Base-by-base conservation (phyloP, 257 asterid species). In the Cynanchum wilfordii region DNA sequence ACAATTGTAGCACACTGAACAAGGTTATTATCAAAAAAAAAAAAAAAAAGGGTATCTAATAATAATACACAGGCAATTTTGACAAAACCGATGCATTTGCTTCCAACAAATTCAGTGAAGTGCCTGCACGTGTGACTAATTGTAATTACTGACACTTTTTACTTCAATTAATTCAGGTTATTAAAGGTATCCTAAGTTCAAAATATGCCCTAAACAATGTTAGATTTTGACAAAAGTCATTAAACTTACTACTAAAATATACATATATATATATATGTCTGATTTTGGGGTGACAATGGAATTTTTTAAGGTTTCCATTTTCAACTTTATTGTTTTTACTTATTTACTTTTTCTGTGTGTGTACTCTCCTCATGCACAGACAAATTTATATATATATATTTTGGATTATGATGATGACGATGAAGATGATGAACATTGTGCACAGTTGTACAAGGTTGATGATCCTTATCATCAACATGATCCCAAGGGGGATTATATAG, bases 1-100 rank as follows among this genome's bases (percentile, higher is more conserved):
- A 63, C 68, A 63, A 63, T 36, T 17, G 49, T 2, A 33, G 68
- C 49, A 63, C 68, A 63, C 68, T 63, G 68, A 63, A 63, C 68
- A 63, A 63, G 68, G 67, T 47, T 47, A 45, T 33, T 33, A 2
- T 33, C 49, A 8, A 44, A n/a, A n/a, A n/a, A n/a, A n/a, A n/a
- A n/a, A n/a, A n/a, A n/a, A n/a, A n/a, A n/a, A 44, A 44, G 12
- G 40, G 63, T 24, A 58, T 24, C 65, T 29, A 62, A 27, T 29
- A 60, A 27, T 5, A 42, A 59, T 12, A 30, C 10, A 20, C 38
- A 33, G 13, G 22, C 45, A 24, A 42, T 42, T 9, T 33, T 30
- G 25, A 33, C 27, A 63, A 33, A 63, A 29, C 49, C 68, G 19
- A 63, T 16, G 47, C 47, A 42, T 7, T 33, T 33, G 38, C 2